Base-by-base conservation (phyloP, 495 filamentous ascomycete species). In the Lepraria neglecta region DNA sequence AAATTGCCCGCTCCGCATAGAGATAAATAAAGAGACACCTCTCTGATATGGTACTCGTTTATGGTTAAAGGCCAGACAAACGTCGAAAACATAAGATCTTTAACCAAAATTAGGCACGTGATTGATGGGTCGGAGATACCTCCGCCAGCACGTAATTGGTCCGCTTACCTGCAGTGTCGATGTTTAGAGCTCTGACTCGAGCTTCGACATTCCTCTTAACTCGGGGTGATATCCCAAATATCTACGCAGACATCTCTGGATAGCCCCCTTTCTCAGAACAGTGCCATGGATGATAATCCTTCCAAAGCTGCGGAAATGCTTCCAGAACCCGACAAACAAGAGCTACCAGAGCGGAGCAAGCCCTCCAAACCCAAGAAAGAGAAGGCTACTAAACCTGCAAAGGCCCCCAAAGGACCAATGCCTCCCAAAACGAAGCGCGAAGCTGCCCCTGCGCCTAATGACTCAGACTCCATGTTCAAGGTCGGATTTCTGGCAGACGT, bases 401-500 rank as follows among this genome's bases (percentile, higher is more conserved):
- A 64, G 48, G 50, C 50, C 27, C 59, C 63, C 14, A 59, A 62
- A 21, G 54, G 54, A n/a, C 40, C 54, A 4, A 43, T 24, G 3
- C 61, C 56, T 15, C 42, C 60, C 4, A 66, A 63, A 51, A 30
- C 15, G 17, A 66, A 66, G 48, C 43, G 44, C 24, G 63, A 61
- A 28, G 14, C 45, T 54, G 50, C 71, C 21, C 72, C 78, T 35
- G 66, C 77, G 7, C 69, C 75, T 10, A 71, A 79, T 54, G 88
- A 91, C 64, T 81, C 85, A 0, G 79, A 89, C 60, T 75, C 82
- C 61, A 88, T 94, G 78, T 96, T 97, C 81, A 87, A 87, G 73
- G 79, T 84, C 64, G 91, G 91, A 42, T 97, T 89, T 76, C 80
- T 96, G 35, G 81, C 82, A 63, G 83, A 86, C 3, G 90, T 95